Conservation (phyloP, 2,329 filamentous ascomycete species). For the Trichoderma cornu-damae region DNA sequence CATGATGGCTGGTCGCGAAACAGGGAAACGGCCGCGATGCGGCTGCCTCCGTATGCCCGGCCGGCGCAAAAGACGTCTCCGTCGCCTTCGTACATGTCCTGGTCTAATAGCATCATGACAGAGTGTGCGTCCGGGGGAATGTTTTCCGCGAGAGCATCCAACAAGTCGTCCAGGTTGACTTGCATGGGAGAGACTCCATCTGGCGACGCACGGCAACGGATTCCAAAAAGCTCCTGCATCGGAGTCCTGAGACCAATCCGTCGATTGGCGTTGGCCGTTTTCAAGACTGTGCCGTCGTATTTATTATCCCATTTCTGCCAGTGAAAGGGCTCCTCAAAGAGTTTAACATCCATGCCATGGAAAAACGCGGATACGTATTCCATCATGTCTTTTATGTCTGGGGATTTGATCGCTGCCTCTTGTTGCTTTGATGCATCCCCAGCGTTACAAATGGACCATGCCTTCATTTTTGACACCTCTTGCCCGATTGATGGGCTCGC, state of each 20-base stretch:
- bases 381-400: constrained; percentile 29
- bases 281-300: constrained; percentile 5
- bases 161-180: constrained; percentile 56
- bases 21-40: constrained; percentile 56
- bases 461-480: constrained; percentile 35
- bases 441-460: constrained; percentile 34
- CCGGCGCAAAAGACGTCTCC: constrained; percentile 65
- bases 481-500: constrained; percentile 38
- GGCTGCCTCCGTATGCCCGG: constrained; percentile 58
- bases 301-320: constrained; percentile 47
- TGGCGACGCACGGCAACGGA: constrained; percentile 46
- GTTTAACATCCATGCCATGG: constrained; percentile 47
- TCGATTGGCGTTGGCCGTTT: not conserved
- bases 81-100: constrained; percentile 62
- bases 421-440: constrained; percentile 24
- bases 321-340: constrained; percentile 35
- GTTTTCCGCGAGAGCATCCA: constrained; percentile 50
- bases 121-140: constrained; percentile 56
- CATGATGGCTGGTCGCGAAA: constrained; percentile 55
- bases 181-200: constrained; percentile 46
- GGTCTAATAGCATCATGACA: constrained; percentile 50
- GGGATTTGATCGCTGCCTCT: constrained; percentile 20
- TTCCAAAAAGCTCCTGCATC: constrained; percentile 37
- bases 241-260: constrained; percentile 44
- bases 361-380: constrained; percentile 46